These are phyloP conservation scores for Metschnikowia borealis DNA, from an alignment of 805 yeast species.

Conservation along the genomic window DNA sequence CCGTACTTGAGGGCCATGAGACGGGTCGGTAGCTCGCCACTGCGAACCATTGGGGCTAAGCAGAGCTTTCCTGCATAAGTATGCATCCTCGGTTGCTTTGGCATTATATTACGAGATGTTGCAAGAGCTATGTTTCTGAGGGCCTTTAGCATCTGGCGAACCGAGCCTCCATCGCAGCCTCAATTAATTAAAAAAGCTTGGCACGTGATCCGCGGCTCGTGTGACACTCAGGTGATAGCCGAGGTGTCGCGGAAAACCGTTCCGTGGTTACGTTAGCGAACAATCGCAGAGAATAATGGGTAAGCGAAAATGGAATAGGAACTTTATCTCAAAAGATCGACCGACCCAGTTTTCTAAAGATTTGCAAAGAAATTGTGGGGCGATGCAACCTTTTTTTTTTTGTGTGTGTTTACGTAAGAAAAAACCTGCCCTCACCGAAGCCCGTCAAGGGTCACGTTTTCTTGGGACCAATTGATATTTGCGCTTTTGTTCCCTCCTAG, in stretches of 20 bases:
- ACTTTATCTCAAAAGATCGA: not conserved
- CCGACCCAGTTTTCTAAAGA: not conserved
- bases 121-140: not conserved
- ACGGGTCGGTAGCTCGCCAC: slow-evolving; percentile 91
- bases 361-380: not conserved
- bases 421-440: not conserved
- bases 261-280: slow-evolving; percentile 1
- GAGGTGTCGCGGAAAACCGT: not conserved
- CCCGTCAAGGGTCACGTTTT: not conserved
- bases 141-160: not conserved
- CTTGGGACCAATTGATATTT: not conserved
- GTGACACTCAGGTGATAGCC: not conserved
- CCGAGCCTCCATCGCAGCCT: not conserved
- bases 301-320: not conserved
- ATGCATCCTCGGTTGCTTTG: slow-evolving; percentile 39
- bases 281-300: not conserved
- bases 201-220: slow-evolving; percentile 1
- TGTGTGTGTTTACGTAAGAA: not conserved
- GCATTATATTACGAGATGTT: not conserved
- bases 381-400: not conserved
- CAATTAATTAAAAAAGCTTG: not conserved
- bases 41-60: slow-evolving; percentile 95
- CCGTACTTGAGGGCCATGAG: slow-evolving; percentile 76
- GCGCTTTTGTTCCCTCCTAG: not conserved
- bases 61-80: slow-evolving; percentile 75